Conservation (phyloP, 208 protist genomes). For the Trypanosoma conorhini region DNA sequence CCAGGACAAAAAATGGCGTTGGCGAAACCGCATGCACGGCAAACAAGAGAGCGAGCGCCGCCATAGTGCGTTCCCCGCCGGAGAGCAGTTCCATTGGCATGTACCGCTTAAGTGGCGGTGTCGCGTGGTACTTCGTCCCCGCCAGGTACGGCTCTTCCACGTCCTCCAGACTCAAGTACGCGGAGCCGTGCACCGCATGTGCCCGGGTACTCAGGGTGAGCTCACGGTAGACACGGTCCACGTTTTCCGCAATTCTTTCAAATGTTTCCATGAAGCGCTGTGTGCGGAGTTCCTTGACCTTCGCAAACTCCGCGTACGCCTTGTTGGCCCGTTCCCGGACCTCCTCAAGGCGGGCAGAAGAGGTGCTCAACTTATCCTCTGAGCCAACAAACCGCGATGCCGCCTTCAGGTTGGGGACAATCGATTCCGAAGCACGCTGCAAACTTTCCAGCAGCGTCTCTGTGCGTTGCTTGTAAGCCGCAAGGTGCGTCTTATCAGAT, state of each 20-base stretch:
- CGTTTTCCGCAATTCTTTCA: slow-evolving; percentile 85
- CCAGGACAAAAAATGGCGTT: slow-evolving; percentile 99
- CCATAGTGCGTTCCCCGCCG: slow-evolving; percentile 99
- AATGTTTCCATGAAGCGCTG: slow-evolving; percentile 94
- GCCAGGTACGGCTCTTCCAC: slow-evolving; percentile 96
- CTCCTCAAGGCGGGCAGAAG: slow-evolving; percentile 72
- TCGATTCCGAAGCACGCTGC: slow-evolving; percentile 63
- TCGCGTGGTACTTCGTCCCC: slow-evolving; percentile 97
- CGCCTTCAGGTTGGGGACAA: slow-evolving; percentile 88
- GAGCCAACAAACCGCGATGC: slow-evolving; percentile 59
- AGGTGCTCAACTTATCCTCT: slow-evolving; percentile 73
- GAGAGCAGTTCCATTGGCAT: slow-evolving; percentile 98
- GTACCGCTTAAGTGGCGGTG: slow-evolving; percentile 98
- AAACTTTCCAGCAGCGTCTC: slow-evolving; percentile 57
- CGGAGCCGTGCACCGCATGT: slow-evolving; percentile 85
- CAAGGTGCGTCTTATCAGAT: slow-evolving; percentile 48
- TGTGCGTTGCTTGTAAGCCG: slow-evolving; percentile 61
- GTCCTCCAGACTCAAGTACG: slow-evolving; percentile 96
- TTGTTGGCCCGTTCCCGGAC: slow-evolving; percentile 66
- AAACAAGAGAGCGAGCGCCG: slow-evolving; percentile 98
- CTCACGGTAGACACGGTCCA: slow-evolving; percentile 96
- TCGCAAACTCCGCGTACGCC: slow-evolving; percentile 78
- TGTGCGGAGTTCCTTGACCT: slow-evolving; percentile 87
- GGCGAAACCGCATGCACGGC: slow-evolving; percentile 96
- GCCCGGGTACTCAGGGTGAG: slow-evolving; percentile 90